These are phyloP conservation scores for Xerocomellus amylosporus DNA, from an alignment of 768 basidiomycete genomes.

Conservation along the genomic window DNA sequence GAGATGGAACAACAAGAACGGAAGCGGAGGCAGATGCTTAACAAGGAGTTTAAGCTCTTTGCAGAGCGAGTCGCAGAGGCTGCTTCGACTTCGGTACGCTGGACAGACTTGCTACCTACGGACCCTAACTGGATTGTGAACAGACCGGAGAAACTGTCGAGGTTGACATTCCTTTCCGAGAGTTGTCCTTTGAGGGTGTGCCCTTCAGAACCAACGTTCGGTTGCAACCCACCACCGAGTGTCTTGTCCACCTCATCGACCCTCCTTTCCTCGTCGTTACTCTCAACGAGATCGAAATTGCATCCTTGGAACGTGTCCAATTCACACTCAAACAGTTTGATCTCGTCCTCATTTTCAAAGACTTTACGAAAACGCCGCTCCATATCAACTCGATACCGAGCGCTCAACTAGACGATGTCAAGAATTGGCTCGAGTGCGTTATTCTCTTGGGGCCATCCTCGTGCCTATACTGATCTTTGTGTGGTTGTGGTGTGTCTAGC, in stretches of 20 bases:
- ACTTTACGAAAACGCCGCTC: conserved; percentile 87
- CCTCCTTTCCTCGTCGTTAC: conserved; percentile 96
- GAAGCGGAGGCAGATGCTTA: conserved; percentile 81
- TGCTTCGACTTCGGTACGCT: conserved; percentile 65
- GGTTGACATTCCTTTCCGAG: conserved; percentile 94
- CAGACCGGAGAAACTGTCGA: conserved; percentile 84
- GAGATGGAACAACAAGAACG: conserved; percentile 98
- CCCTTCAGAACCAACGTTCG: conserved; percentile 94
- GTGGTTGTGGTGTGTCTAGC: conserved; percentile 39
- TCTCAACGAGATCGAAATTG: conserved; percentile 91
- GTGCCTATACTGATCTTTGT: conserved; percentile 4
- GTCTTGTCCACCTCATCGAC: conserved; percentile 92
- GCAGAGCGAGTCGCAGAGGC: conserved; percentile 91
- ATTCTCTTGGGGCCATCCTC: background rate
- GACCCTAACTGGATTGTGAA: background rate
- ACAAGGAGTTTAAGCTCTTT: conserved; percentile 93
- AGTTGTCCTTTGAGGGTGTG: conserved; percentile 95
- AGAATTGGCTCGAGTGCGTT: conserved; percentile 96
- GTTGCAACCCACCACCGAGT: conserved; percentile 94
- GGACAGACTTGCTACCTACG: background rate
- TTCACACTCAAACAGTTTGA: conserved; percentile 97
- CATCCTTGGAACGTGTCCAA: conserved; percentile 94
- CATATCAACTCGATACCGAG: conserved; percentile 97
- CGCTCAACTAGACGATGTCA: conserved; percentile 90
- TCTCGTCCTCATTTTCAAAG: conserved; percentile 94